Evolutionary conservation across 345 rosid species (phyloP).

Genomic region (Anacardium occidentale): DNA sequence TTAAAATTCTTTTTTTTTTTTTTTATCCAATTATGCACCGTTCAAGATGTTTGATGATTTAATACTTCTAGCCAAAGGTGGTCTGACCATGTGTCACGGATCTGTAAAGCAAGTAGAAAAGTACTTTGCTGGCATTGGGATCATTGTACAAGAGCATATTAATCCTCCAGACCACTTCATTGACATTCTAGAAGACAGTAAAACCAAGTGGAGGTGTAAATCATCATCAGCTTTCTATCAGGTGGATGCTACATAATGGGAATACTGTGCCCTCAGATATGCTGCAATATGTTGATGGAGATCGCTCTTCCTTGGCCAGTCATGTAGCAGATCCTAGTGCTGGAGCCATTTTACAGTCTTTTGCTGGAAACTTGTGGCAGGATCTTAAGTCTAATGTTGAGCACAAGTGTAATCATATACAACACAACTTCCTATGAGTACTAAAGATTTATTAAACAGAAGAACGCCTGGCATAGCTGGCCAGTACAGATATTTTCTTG

Average conservation of each 20-base stretch:
- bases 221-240: conserved; percentile 67
- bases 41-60: conserved; percentile 94
- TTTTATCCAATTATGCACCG: conserved; percentile 58
- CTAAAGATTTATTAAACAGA: conserved; percentile 67
- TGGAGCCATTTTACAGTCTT: conserved; percentile 35
- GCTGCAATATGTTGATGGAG: conserved; percentile 59
- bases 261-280: conserved; percentile 76
- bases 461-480: conserved; percentile 57
- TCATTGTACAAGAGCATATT: conserved; percentile 73
- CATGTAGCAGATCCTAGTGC: conserved; percentile 27
- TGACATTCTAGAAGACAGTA: conserved; percentile 73
- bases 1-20: too few species aligned
- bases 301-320: conserved; percentile 26
- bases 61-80: conserved; percentile 88
- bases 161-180: conserved; percentile 91
- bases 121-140: conserved; percentile 70
- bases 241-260: conserved; percentile 92
- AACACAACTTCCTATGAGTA: conserved; percentile 35
- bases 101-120: conserved; percentile 77
- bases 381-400: conserved; percentile 46
- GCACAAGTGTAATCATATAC: conserved; percentile 36
- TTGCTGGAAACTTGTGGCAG: conserved; percentile 53
- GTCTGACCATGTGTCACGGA: conserved; percentile 77
- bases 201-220: conserved; percentile 53
- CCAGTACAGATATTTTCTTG: conserved; percentile 76